Base-by-base conservation (phyloP, 2,329 filamentous ascomycete genomes). In the Fusarium cicatricum region DNA sequence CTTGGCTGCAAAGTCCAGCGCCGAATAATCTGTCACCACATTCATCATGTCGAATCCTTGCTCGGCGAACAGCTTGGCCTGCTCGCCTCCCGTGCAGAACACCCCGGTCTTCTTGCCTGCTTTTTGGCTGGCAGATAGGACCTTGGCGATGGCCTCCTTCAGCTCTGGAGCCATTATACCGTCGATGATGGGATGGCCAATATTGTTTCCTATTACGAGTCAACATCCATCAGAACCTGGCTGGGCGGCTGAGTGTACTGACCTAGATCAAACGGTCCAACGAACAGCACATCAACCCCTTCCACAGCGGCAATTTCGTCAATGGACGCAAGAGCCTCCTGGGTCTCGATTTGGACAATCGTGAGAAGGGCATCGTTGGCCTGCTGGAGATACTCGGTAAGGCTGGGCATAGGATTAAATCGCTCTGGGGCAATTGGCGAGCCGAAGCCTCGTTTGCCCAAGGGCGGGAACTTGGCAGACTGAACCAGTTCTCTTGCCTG, bases 341-440 rank as follows among this genome's bases (percentile, higher is more conserved):
- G 76, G 1, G 87, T 89, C 74, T 90, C 87, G 46, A 90, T 89
- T 71, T 89, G 87, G 11, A 89, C 84, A 74, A 88, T 86, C 14
- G 84, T 87, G 53, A 89, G 69, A 17, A 89, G 77, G 26, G 72
- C 63, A 47, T 81, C 74, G 56, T 83, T 82, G 38, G 81, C 81
- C 34, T 78, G 74, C 55, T 78, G 74, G 62, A 83, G 76, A 55
- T 83, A 83, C 47, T 82, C 76, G 3, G 77, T 78, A 16, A 78
- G 77, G 6, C 71, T 77, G 10, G 79, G 73, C 14, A 75, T 74
- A 45, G 78, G 77, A 17, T 70, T 74, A 63, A 81, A 80, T 29
- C 77, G 74, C 36, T 73, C 73, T 2, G 70, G 62, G 9, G 79
- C 77, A 56, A 82, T 78, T 26, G 80, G 78, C 9, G 79, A 82